Conservation (phyloP, 2,329 filamentous ascomycete genomes). For the Aureobasidium subglaciale region DNA sequence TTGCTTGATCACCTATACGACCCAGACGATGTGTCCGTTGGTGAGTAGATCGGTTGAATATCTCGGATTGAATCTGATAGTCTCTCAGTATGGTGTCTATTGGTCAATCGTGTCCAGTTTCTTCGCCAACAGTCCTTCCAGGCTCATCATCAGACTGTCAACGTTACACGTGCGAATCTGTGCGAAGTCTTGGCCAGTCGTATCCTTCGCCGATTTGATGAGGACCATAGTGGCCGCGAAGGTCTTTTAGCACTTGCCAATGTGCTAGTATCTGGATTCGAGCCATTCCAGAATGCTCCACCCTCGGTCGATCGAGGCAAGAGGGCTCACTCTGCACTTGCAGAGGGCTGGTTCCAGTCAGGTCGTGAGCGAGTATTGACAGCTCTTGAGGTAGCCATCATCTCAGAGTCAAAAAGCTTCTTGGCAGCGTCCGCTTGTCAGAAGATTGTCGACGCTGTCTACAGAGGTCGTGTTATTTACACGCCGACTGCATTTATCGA, state of each 20-base stretch:
- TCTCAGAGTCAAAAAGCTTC: conserved; percentile 74
- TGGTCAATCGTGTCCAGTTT: conserved; percentile 77
- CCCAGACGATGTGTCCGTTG: conserved; percentile 69
- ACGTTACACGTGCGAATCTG: conserved; percentile 67
- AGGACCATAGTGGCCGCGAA: conserved; percentile 63
- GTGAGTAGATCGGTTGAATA: conserved; percentile 34
- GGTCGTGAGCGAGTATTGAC: conserved; percentile 58
- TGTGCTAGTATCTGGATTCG: conserved; percentile 74
- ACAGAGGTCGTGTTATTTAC: conserved; percentile 72
- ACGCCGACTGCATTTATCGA: conserved; percentile 76
- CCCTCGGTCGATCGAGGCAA: conserved; percentile 56
- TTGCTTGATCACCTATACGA: conserved; percentile 79
- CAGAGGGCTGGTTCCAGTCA: conserved; percentile 33
- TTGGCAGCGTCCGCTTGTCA: conserved; percentile 71
- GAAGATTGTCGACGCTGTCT: conserved; percentile 76
- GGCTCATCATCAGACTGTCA: conserved; percentile 72
- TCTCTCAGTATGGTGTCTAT: conserved; percentile 64
- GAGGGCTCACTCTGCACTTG: conserved; percentile 40
- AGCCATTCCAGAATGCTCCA: conserved; percentile 78
- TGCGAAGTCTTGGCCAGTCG: conserved; percentile 75
- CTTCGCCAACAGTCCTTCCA: conserved; percentile 69
- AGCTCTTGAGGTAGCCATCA: conserved; percentile 73
- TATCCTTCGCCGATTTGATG: conserved; percentile 69
- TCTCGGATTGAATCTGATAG: background rate
- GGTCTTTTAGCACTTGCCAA: conserved; percentile 69